Percentiles rank a stretch among this genome's conserved stretches.
Evolutionary conservation across 2,329 filamentous ascomycete species (phyloP).

Genomic region (Exserohilum turcica): DNA sequence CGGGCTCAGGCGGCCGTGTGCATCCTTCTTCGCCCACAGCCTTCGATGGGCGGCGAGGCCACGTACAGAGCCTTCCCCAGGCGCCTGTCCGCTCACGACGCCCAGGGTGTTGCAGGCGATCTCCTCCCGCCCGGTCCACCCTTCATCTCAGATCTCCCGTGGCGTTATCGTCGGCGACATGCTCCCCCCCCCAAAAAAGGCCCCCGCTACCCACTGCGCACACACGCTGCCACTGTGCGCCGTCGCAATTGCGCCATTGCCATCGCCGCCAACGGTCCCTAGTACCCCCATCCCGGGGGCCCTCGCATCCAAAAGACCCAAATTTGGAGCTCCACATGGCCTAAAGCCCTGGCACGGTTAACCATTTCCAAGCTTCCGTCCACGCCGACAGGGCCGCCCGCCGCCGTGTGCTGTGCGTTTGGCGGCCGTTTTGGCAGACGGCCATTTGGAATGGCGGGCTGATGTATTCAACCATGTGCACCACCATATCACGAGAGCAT

Average conservation of each 20-base stretch:
- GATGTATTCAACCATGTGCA: constrained; percentile 4
- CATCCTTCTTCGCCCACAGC: constrained; percentile 3
- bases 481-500: not conserved
- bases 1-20: not conserved
- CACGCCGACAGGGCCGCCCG: constrained; percentile 1
- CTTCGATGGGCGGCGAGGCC: constrained; percentile 3
- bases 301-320: constrained; percentile 24
- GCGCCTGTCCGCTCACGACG: constrained; percentile 15
- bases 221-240: constrained; percentile 2
- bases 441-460: constrained; percentile 5
- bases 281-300: constrained; percentile 22
- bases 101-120: constrained; percentile 20
- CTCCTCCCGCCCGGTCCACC: constrained; percentile 15
- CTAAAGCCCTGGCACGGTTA: constrained; percentile 2
- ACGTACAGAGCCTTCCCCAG: constrained; percentile 14
- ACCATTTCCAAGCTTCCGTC: constrained; percentile 2
- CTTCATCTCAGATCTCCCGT: constrained; percentile 16
- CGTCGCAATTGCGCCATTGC: constrained; percentile 13
- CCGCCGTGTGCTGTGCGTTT: not conserved
- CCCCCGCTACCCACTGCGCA: constrained; percentile 6
- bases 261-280: constrained; percentile 24
- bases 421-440: not conserved
- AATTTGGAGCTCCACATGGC: constrained; percentile 9
- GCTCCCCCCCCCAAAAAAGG: too few species aligned
- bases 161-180: constrained; percentile 24